phyloP scores from a whole-genome alignment of 352 stramenopile species.

The Pythium dissotocum region DNA sequence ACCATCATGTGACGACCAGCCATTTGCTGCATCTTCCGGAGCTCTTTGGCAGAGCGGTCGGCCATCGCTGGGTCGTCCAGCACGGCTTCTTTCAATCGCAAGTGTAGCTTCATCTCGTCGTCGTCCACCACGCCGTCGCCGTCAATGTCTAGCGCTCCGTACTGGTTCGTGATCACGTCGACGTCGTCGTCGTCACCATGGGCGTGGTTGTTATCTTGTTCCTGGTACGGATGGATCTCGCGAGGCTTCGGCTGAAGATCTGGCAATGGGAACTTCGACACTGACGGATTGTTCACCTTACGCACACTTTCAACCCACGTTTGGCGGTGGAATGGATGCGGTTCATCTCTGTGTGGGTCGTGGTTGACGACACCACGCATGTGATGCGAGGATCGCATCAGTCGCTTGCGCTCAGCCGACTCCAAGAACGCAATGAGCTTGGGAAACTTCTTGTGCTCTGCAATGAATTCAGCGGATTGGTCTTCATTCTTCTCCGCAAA shows the following conservation, averaged over 20 bases:
- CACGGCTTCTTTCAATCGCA: constrained; percentile 44
- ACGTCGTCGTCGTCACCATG: neutral
- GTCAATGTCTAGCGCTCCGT: constrained; percentile 60
- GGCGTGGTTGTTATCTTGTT: constrained; percentile 22
- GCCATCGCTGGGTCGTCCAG: constrained; percentile 17
- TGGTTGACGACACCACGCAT: constrained; percentile 32
- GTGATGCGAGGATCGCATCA: constrained; percentile 59
- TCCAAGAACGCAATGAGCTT: constrained; percentile 67
- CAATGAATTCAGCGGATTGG: constrained; percentile 64
- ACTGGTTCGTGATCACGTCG: constrained; percentile 43
- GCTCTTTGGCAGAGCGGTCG: constrained; percentile 9
- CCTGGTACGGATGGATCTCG: constrained; percentile 18
- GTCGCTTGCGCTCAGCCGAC: constrained; percentile 55
- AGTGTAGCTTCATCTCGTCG: constrained; percentile 62
- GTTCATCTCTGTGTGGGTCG: constrained; percentile 16
- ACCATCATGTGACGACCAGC: constrained; percentile 61
- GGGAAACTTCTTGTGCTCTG: constrained; percentile 63
- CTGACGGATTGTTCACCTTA: constrained; percentile 44
- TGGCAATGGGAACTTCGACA: constrained; percentile 47
- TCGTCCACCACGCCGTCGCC: constrained; percentile 60
- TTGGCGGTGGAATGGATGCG: constrained; percentile 25
- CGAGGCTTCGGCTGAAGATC: constrained; percentile 49
- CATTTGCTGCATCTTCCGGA: constrained; percentile 43
- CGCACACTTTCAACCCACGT: constrained; percentile 67
- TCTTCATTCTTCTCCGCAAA: constrained; percentile 63